A percentile compares a stretch with the other conserved stretches of the same genome.
These are phyloP conservation scores for Adansonia digitata DNA, from an alignment of 345 rosid genomes.

Conservation along the genomic window DNA sequence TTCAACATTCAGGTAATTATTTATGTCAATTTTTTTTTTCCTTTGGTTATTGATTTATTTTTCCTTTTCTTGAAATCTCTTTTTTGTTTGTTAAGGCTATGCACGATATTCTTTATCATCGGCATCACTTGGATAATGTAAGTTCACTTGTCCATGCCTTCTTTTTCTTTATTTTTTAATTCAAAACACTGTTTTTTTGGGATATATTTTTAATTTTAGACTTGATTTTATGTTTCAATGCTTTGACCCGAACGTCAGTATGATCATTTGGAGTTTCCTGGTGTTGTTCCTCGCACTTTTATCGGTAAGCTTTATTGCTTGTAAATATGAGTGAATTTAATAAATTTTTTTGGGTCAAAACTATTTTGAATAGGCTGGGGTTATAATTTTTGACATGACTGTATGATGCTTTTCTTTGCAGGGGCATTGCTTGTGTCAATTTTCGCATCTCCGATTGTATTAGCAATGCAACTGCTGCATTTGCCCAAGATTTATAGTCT, in stretches of 20 bases:
- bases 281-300: conserved; percentile 97
- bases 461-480: conserved; percentile 44
- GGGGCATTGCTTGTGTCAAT: conserved; percentile 74
- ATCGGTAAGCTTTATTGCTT: conserved; percentile 38
- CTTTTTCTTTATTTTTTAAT: not conserved
- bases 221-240: not conserved
- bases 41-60: not conserved
- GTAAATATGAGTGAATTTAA: not conserved
- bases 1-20: conserved; percentile 72
- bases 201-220: not conserved
- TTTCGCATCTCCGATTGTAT: conserved; percentile 59
- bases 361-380: not conserved
- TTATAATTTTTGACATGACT: not conserved
- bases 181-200: not conserved
- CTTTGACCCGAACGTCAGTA: conserved; percentile 39
- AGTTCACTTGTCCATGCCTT: conserved; percentile 18
- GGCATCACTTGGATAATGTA: conserved; percentile 63
- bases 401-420: conserved; percentile 19
- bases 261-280: conserved; percentile 96
- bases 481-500: conserved; percentile 72
- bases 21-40: not conserved
- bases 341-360: not conserved
- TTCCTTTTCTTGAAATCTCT: not conserved
- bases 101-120: conserved; percentile 86
- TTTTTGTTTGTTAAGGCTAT: conserved; percentile 48